Conservation (phyloP, 768 basidiomycete genomes). For the Exidia glandulosa region DNA sequence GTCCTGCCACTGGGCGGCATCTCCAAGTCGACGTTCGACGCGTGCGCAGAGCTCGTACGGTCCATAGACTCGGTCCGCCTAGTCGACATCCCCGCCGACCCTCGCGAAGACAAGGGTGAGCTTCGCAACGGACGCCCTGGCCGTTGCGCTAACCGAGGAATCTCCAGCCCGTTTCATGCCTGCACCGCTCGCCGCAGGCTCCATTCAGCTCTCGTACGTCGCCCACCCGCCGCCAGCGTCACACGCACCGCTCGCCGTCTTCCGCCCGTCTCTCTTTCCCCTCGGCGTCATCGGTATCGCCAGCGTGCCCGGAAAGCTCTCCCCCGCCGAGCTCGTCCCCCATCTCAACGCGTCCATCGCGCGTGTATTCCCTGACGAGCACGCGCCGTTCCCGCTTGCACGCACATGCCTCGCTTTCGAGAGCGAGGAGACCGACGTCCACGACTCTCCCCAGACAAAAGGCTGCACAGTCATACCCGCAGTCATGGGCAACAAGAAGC, state of each 20-base stretch:
- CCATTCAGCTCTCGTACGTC: slow-evolving; percentile 70
- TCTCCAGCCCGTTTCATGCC: slow-evolving; percentile 72
- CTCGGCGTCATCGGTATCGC: slow-evolving; percentile 80
- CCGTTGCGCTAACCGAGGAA: neutral
- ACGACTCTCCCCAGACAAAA: slow-evolving; percentile 34
- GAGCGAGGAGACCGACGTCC: slow-evolving; percentile 42
- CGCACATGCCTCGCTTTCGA: slow-evolving; percentile 81
- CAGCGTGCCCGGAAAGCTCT: slow-evolving; percentile 50
- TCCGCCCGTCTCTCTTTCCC: slow-evolving; percentile 73
- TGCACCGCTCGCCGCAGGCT: slow-evolving; percentile 58
- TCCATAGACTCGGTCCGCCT: slow-evolving; percentile 64
- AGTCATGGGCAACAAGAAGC: slow-evolving; percentile 76
- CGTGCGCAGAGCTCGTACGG: slow-evolving; percentile 62
- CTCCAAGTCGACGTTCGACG: slow-evolving; percentile 53
- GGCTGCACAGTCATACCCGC: slow-evolving; percentile 72
- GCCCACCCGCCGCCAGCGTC: slow-evolving; percentile 64
- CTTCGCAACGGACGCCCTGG: slow-evolving; percentile 3
- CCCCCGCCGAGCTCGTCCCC: slow-evolving; percentile 39
- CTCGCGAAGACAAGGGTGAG: slow-evolving; percentile 66
- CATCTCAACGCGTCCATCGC: slow-evolving; percentile 57
- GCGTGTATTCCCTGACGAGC: slow-evolving; percentile 52
- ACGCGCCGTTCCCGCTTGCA: slow-evolving; percentile 62
- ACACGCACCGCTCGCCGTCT: slow-evolving; percentile 55
- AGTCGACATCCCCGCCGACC: slow-evolving; percentile 72
- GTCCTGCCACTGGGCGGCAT: slow-evolving; percentile 80